phyloP scores from a whole-genome alignment of 441 rosid species.

The Hura crepitans region DNA sequence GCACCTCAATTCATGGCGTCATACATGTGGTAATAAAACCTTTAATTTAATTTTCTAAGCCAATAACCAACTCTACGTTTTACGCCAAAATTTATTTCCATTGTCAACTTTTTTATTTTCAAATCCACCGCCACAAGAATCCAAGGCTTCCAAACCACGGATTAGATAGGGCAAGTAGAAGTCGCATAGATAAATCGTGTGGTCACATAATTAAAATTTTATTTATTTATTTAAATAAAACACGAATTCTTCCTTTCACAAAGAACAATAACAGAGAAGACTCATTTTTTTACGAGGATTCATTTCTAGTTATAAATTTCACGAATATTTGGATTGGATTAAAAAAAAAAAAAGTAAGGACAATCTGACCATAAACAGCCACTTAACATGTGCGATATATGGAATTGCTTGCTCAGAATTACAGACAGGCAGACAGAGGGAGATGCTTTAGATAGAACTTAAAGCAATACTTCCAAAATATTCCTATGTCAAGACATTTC shows the following conservation, averaged over 20 bases:
- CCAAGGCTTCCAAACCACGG: background rate
- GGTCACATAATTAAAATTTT: background rate
- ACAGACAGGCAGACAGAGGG: background rate
- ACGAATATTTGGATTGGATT: too few relatives aligned
- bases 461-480: background rate
- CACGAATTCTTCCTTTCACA: too few relatives aligned
- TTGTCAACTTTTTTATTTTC: background rate
- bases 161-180: background rate
- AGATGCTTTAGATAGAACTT: background rate
- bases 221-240: too few relatives aligned
- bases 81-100: background rate
- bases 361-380: background rate
- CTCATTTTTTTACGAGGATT: too few relatives aligned
- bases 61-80: too few relatives aligned
- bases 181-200: background rate
- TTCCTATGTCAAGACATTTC: background rate
- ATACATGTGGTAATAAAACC: too few relatives aligned
- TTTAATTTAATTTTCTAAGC: too few relatives aligned
- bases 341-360: too few relatives aligned
- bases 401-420: background rate
- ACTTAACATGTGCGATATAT: constrained; percentile 9
- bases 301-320: too few relatives aligned
- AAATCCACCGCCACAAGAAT: background rate
- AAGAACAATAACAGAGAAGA: background rate
- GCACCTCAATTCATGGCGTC: too few relatives aligned